Evolutionary conservation across 2,329 filamentous ascomycete species (phyloP).

Genomic region (Penicillium sp.): DNA sequence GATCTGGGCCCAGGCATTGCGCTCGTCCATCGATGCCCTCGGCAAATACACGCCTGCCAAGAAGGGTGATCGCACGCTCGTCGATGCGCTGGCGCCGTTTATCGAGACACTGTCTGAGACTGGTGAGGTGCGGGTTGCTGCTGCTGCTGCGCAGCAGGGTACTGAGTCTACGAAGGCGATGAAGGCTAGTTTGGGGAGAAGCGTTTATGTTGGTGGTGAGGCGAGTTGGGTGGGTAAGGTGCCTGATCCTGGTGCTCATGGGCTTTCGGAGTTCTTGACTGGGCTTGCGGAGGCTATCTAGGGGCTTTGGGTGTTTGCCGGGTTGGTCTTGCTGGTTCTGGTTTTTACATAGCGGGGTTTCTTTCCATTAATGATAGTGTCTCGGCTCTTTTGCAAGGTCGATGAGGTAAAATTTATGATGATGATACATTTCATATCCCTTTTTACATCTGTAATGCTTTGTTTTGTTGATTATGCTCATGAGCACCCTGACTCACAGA

Average conservation of each 20-base stretch:
- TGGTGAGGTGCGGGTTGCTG: slow-evolving; percentile 70
- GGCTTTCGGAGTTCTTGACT: slow-evolving; percentile 81
- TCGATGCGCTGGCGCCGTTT: slow-evolving; percentile 90
- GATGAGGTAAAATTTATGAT: not conserved
- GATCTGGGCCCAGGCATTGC: slow-evolving; percentile 68
- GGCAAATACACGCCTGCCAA: slow-evolving; percentile 85
- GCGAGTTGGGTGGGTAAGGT: slow-evolving; percentile 68
- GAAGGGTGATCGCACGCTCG: slow-evolving; percentile 83
- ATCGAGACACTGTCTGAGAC: slow-evolving; percentile 69
- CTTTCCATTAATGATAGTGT: not conserved
- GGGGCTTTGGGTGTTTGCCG: slow-evolving; percentile 5
- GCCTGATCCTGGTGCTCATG: slow-evolving; percentile 73
- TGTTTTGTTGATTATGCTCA: too few relatives aligned
- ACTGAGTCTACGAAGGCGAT: slow-evolving; percentile 88
- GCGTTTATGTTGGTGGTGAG: slow-evolving; percentile 76
- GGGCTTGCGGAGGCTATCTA: slow-evolving; percentile 66
- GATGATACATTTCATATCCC: not conserved
- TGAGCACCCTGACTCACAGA: too few relatives aligned
- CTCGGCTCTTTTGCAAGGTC: not conserved
- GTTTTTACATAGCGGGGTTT: not conserved
- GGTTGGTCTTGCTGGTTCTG: not conserved
- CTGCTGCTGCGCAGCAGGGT: slow-evolving; percentile 71
- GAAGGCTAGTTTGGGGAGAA: slow-evolving; percentile 81
- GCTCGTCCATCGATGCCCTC: slow-evolving; percentile 70
- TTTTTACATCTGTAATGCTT: not conserved